Base-by-base conservation (phyloP, 169 alveolate genomes). In the Ichthyophthirius multifiliis region DNA sequence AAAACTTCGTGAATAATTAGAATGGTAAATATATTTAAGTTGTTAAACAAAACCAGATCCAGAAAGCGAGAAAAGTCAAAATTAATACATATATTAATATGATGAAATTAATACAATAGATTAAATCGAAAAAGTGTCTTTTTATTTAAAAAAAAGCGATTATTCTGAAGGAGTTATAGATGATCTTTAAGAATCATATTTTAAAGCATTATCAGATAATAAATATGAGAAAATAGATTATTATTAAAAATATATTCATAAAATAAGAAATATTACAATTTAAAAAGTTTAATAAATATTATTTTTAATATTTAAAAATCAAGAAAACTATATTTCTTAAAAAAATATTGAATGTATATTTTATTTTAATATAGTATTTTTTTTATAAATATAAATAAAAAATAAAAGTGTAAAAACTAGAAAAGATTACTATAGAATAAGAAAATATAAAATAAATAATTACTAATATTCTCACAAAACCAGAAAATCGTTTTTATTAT, bases 101-200 rank as follows among this genome's bases (percentile, higher is more conserved):
- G 71, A 55, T 20, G 71, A 55, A 2, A 12, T 27, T 4, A 55
- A 55, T 55, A 39, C 23, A 55, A 55, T 55, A 55, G 31, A 16
- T 2, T 34, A 55, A 3, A 34, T 55, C 13, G 71, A 55, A 13
- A 55, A 55, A 55, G 31, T 55, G 0, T 34, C 23, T 10, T 55
- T 55, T 10, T 55, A 55, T 10, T 55, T 55, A 9, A 55, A 27
- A 23, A 55, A 55, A 18, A 55, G 71, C 31, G 71, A 55, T 7
- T 55, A 55, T 55, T 55, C 71, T 55, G 71, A 55, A 55, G 31
- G 43, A 15, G 71, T 55, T 20, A 39, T 55, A 1, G 71, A 55
- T 55, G 31, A 27, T 23, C 18, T 55, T 10, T 20, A 27, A 13
- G 23, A 55, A 39, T 39, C 23, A 13, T 55, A 55, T 23, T 55